phyloP scores from a whole-genome alignment of 768 basidiomycete genomes.

The Lentinus tigrinus region DNA sequence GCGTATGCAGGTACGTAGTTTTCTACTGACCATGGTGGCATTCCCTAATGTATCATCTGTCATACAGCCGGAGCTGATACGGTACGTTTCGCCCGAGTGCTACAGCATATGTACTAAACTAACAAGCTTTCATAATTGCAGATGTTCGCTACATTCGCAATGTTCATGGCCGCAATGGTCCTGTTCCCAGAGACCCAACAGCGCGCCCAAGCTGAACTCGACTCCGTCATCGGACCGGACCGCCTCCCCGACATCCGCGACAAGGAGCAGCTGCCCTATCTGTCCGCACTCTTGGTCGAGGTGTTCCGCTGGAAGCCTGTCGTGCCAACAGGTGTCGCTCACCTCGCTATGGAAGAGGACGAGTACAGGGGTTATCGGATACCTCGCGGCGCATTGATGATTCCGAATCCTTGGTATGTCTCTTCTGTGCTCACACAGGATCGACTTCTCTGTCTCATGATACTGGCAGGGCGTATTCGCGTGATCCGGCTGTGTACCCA shows the following conservation, averaged over 20 bases:
- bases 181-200: neutral
- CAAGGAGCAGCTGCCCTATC: slow-evolving; percentile 21
- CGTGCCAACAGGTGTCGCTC: slow-evolving; percentile 29
- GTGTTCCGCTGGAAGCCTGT: slow-evolving; percentile 33
- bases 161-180: neutral
- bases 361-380: slow-evolving; percentile 27
- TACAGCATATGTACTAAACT: neutral
- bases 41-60: too few species aligned
- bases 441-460: neutral
- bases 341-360: slow-evolving; percentile 22
- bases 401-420: slow-evolving; percentile 14
- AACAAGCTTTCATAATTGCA: neutral
- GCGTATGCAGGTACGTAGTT: neutral
- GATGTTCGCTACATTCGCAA: neutral
- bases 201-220: slow-evolving; percentile 28
- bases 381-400: slow-evolving; percentile 25
- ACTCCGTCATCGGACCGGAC: slow-evolving; percentile 20
- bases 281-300: slow-evolving; percentile 24
- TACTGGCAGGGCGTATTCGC: slow-evolving; percentile 46
- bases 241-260: slow-evolving; percentile 25
- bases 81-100: neutral
- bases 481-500: slow-evolving; percentile 43
- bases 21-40: neutral
- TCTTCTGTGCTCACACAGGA: neutral
- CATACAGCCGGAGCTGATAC: neutral